Base-by-base conservation (phyloP, 169 alveolate species). In the Babesia microti region DNA sequence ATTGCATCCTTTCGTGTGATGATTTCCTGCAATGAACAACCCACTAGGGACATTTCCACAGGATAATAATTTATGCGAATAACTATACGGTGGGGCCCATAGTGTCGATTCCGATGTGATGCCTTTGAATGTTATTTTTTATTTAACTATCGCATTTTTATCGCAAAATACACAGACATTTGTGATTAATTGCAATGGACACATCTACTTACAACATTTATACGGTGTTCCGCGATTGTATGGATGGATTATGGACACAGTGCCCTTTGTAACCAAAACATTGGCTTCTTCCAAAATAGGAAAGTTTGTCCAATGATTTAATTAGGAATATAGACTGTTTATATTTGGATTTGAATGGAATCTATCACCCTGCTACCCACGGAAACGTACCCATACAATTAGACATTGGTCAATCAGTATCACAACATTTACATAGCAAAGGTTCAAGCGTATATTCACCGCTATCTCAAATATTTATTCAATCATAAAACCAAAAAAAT, bases 401-500 rank as follows among this genome's bases (percentile, higher is more conserved):
- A 53, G 15, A 51, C 32, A 46, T 53, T 63, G 59, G 75, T 42
- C 30, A 57, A 63, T 29, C 59, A 49, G 55, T 37, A 27, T 22
- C 19, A 4, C 1, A 24, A 6, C 2, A 9, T 21, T 2, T 6
- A 45, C 30, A 14, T 46, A 59, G 51, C 75, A 63, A 36, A 18
- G 75, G 19, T 17, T 63, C 41, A 21, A 53, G 43, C 36, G 75
- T 6, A 63, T 63, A 22, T 41, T 56, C 1, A 23, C 75, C 19
- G 75, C 75, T 3, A 19, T 63, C 21, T 41, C 39, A 17, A 63
- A 42, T 40, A 30, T 48, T 4, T 63, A 53, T 48, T 45, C 51
- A 18, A 75, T 93, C 56, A 84, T 93, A 2, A 89, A 87, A 43
- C 99, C 99, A 11, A 79, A 83, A 66, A 84, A 83, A 43, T 57